Evolutionary conservation across 495 filamentous ascomycete species (phyloP), one percentile per base, ranked within the genome.

Genomic region (Penicillium canariense): DNA sequence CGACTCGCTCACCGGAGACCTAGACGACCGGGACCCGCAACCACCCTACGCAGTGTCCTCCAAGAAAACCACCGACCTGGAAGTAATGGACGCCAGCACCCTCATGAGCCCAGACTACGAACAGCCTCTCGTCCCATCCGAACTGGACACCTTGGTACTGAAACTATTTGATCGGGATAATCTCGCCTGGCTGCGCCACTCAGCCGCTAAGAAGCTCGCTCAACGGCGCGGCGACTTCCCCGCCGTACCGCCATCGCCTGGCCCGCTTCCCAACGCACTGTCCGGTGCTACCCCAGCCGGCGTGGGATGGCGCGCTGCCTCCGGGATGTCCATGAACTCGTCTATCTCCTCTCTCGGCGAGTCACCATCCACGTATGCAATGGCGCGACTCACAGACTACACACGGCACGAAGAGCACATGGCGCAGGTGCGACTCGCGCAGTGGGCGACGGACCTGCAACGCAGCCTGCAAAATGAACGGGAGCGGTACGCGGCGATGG

Each of bases 21-120:
- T 53, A 15, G 56, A 65, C 23, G 59, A 55, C 18, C 31, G 56
- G 58, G 72, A 62, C 3, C 51, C 55, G 17, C 65, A 68, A 31
- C 59, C 73, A 8, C 85, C 90, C 7, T 96, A 88, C 67, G 85
- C 91, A 7, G 81, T 96, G 35, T 97, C 95, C 20, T 95, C 89
- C 17, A 83, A 82, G 11, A 79, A 84, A 32, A 84, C 82, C 10
- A 82, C 82, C 45, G 91, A 99, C 67, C 74, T 86, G 46, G 91
- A 96, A 20, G 87, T 80, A 40, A 96, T 99, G 90, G 94, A 99
- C 63, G 94, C 94, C 25, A 95, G 89, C 62, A 81, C 94, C 0
- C 78, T 99, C 12, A 99, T 99, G 94, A 90, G 84, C 42, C 85
- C 95, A 3, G 88, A 93, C 60, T 99, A 99, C 67, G 77, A 96